Percentiles rank a stretch among this genome's conserved stretches.
phyloP scores from a whole-genome alignment of 2,329 filamentous ascomycete genomes.

The Nannizzia gypsea region DNA sequence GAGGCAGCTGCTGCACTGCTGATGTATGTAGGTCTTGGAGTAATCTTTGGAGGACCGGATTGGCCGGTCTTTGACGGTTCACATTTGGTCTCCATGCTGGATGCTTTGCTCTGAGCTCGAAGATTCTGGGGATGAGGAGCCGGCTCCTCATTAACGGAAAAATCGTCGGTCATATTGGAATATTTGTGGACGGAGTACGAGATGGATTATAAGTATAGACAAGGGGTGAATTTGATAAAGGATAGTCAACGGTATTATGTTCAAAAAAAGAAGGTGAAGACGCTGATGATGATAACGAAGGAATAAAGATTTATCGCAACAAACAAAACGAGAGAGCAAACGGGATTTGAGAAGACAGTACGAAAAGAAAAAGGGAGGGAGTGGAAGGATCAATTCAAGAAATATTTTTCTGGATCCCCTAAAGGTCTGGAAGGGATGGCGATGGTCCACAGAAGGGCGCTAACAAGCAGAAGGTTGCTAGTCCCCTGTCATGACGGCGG shows the following conservation, averaged over 20 bases:
- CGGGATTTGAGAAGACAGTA: background rate
- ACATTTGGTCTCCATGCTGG: background rate
- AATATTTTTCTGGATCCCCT: background rate
- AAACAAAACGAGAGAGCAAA: background rate
- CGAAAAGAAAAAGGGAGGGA: background rate
- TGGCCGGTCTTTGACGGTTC: background rate
- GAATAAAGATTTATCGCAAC: background rate
- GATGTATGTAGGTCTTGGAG: slow-evolving; percentile 13
- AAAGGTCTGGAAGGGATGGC: background rate
- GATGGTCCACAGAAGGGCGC: background rate
- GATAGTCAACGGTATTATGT: background rate
- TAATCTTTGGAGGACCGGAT: slow-evolving; percentile 2
- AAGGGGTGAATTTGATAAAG: background rate
- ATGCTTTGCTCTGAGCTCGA: background rate
- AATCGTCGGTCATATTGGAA: background rate
- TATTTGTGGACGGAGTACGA: background rate
- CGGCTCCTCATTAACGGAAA: background rate
- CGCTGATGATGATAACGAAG: background rate
- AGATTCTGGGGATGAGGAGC: background rate
- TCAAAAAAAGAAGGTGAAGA: background rate
- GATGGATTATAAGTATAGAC: background rate
- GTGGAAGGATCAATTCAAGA: background rate
- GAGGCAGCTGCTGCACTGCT: slow-evolving; percentile 7
- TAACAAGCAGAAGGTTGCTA: background rate
- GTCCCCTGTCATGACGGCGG: background rate